Evolutionary conservation across 1,284 basidiomycete genomes (phyloP), one percentile per base, ranked within the genome.

Genomic region (Vanrija pseudolonga): DNA sequence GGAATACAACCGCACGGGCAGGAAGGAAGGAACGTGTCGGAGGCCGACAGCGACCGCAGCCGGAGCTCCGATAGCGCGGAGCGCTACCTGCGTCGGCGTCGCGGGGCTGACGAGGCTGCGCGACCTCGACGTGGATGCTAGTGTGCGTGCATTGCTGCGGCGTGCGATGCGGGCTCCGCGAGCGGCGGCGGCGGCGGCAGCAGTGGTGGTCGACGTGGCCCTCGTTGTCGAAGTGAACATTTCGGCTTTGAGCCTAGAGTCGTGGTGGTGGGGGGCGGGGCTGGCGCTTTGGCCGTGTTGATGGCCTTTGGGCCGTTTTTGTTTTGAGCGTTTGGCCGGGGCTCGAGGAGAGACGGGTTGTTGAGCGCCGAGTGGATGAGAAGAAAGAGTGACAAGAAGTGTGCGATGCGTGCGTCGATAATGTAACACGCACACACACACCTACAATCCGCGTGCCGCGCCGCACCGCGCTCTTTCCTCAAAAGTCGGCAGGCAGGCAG

Each of bases 1-100:
- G 8, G 69, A 57, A 45, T 62, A 55, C 44, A 43, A 42, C 14
- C 63, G 45, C 15, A 36, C 46, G 36, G 54, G 38, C 37, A 45
- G 26, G 18, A 44, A 12, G 19, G 23, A 46, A 36, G 41, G 51
- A 26, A 51, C 36, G 28, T n/a, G 45, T 18, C 56, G 45, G 41
- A 57, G 56, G 14, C 56, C 56, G 18, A 57, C 45, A 14, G 56
- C 47, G 39, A 54, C 20, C 11, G 45, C 49, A 2, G 49, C 28
- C 12, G 51, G 52, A 3, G 49, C 49, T 19, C 50, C 50, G 43
- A 56, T 24, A 20, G 55, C 41, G n/a, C 28, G 38, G 41, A 52
- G 46, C 6, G 55, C 50, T 6, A 37, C n/a, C 12, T 12, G 32
- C 4, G 32, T 32, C 32, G 32, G 32, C 32, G 32, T 32, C 4